Percentiles rank a stretch among this genome's conserved stretches.
Conservation (phyloP, 148 eudicot species). For the Mesembryanthemum crystallinum region DNA sequence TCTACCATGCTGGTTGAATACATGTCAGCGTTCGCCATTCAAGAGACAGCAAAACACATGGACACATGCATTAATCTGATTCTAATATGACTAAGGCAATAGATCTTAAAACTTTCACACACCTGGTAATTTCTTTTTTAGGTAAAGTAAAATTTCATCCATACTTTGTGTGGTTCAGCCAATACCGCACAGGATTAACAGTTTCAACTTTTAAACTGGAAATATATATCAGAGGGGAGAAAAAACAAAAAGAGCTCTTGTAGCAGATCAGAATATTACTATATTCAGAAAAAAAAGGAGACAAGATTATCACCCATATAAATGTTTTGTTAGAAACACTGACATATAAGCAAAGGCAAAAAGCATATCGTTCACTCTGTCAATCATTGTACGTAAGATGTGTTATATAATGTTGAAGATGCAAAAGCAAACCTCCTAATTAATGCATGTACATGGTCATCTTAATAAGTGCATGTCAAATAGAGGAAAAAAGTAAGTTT, state of each 20-base stretch:
- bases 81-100: not conserved
- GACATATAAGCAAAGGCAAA: not conserved
- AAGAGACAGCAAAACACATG: not conserved
- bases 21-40: not conserved
- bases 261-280: not conserved
- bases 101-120: no score
- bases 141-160: no score
- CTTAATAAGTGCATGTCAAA: not conserved
- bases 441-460: constrained; percentile 3
- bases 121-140: no score
- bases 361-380: not conserved
- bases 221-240: no score
- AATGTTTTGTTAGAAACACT: not conserved
- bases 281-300: not conserved
- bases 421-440: not conserved
- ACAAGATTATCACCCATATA: not conserved
- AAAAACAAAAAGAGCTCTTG: not conserved
- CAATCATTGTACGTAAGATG: not conserved
- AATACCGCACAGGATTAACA: no score
- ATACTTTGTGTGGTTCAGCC: no score
- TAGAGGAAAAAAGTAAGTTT: constrained; percentile 5
- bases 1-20: not conserved
- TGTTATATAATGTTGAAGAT: not conserved
- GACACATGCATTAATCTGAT: constrained; percentile 6
- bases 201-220: no score